Conservation (phyloP, 352 stramenopile genomes). For the Globisporangium emineosum region DNA sequence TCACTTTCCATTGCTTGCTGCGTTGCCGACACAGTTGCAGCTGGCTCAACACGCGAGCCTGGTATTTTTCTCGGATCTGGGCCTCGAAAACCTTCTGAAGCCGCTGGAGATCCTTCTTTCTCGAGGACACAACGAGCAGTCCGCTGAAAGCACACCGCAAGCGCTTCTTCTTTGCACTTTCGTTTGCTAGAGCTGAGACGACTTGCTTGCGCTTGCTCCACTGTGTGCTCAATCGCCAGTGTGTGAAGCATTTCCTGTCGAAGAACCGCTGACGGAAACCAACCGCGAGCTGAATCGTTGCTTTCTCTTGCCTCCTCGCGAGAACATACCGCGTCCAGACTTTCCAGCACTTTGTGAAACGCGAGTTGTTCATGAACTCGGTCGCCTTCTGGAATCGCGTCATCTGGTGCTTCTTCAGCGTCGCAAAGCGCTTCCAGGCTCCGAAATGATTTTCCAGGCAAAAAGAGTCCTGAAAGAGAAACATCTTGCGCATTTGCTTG, state of each 20-base stretch:
- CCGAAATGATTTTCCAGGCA: slow-evolving; percentile 38
- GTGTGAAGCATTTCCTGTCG: slow-evolving; percentile 27
- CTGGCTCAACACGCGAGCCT: background rate
- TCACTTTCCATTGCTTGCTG: slow-evolving; percentile 2
- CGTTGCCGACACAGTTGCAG: background rate
- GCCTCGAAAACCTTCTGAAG: background rate
- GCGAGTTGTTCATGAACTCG: slow-evolving; percentile 27
- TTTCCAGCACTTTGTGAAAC: slow-evolving; percentile 27
- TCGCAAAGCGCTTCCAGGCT: slow-evolving; percentile 37
- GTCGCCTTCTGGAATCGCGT: slow-evolving; percentile 24
- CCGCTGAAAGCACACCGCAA: background rate
- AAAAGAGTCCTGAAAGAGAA: slow-evolving; percentile 33
- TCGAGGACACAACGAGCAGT: background rate
- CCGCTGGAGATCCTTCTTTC: background rate
- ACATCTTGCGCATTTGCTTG: slow-evolving; percentile 31
- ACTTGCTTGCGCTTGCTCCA: slow-evolving; percentile 24
- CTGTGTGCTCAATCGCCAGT: slow-evolving; percentile 24
- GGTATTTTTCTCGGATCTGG: background rate
- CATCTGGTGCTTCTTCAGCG: slow-evolving; percentile 25
- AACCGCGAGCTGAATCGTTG: slow-evolving; percentile 30
- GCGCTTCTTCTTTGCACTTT: background rate
- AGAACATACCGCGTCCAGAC: slow-evolving; percentile 32
- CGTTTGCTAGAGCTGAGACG: background rate
- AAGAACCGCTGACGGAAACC: slow-evolving; percentile 38
- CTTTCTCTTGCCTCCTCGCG: slow-evolving; percentile 18